Evolutionary conservation across 495 filamentous ascomycete genomes (phyloP).

Genomic region (Aspergillus carlsbadensis): DNA sequence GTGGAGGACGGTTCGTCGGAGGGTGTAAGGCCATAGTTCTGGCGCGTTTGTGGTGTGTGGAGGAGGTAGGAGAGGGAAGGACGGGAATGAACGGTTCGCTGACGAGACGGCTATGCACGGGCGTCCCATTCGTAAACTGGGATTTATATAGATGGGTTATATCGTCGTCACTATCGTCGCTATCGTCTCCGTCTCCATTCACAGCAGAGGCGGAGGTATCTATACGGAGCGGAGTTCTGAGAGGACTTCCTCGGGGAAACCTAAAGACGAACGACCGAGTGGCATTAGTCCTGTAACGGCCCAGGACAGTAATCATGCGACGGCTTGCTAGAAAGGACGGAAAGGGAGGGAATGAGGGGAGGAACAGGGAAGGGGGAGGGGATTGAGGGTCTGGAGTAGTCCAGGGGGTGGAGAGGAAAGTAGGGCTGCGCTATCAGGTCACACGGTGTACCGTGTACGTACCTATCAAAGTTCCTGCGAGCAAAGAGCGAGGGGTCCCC

Average conservation of each 20-base stretch:
- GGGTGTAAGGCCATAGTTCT: constrained; percentile 48
- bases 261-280: constrained; percentile 32
- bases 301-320: constrained; percentile 7
- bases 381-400: constrained; percentile 10
- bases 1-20: constrained; percentile 34
- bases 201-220: constrained; percentile 36
- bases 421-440: constrained; percentile 20
- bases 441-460: too few species aligned
- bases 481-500: constrained; percentile 34
- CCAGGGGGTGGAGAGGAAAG: constrained; percentile 16
- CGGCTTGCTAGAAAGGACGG: constrained; percentile 6
- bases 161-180: constrained; percentile 27
- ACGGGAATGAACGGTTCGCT: constrained; percentile 50
- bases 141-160: constrained; percentile 27
- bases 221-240: constrained; percentile 36
- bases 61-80: constrained; percentile 38
- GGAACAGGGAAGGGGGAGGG: constrained; percentile 9
- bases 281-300: constrained; percentile 30
- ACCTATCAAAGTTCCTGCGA: constrained; percentile 44
- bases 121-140: constrained; percentile 45
- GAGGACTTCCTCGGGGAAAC: constrained; percentile 36
- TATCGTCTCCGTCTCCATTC: constrained; percentile 31
- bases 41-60: constrained; percentile 31
- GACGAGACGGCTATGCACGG: constrained; percentile 44
- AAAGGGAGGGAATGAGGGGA: constrained; percentile 13